Conservation (phyloP, 2,329 filamentous ascomycete species). For the Ceratocystis colombiana region DNA sequence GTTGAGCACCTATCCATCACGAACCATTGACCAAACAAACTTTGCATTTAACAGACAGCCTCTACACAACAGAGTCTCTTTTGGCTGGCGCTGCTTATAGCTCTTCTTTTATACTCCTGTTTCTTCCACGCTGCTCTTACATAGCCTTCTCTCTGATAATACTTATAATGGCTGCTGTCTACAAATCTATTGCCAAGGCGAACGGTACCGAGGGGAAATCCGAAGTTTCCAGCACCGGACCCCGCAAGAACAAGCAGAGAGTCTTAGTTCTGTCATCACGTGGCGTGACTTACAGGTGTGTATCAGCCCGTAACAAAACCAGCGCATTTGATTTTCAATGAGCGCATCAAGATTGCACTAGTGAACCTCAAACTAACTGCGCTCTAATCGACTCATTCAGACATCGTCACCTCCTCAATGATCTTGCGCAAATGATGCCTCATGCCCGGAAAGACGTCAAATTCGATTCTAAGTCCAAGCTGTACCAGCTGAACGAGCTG, state of each 20-base stretch:
- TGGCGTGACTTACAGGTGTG: conserved; percentile 75
- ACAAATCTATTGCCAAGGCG: conserved; percentile 61
- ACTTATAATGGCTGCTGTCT: conserved; percentile 57
- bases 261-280: conserved; percentile 85
- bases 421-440: conserved; percentile 77
- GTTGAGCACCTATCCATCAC: conserved; percentile 17
- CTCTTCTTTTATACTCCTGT: conserved; percentile 23
- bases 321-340: too few species aligned
- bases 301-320: neutral
- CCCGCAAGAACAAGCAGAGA: conserved; percentile 58
- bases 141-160: neutral
- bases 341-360: too few species aligned
- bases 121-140: neutral
- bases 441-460: conserved; percentile 93
- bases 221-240: conserved; percentile 36
- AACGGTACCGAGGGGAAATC: conserved; percentile 42
- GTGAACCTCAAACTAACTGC: neutral
- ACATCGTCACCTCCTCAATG: conserved; percentile 85
- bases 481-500: conserved; percentile 68
- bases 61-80: neutral
- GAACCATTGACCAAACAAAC: conserved; percentile 1
- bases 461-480: conserved; percentile 88
- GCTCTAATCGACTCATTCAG: conserved; percentile 38
- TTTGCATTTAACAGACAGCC: neutral
- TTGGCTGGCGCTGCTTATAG: neutral